Evolutionary conservation across 371 early-diverging fungal genomes (phyloP).

Genomic region (Coemansia sp.): DNA sequence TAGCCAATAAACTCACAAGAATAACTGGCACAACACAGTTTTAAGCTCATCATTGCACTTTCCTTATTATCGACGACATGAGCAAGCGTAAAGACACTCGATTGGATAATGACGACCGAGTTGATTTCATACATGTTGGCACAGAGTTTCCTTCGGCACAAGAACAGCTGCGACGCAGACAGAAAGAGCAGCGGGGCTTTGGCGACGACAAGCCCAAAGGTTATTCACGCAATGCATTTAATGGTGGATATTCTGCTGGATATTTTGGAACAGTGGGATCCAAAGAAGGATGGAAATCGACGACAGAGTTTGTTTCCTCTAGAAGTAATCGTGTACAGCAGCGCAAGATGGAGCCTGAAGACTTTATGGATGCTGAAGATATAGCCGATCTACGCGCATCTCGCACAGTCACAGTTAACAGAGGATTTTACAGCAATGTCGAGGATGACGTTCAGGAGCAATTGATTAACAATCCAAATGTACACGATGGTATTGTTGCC

Average conservation of each 20-base stretch:
- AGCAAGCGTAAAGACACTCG: conserved; percentile 9
- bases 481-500: conserved; percentile 6
- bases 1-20: not conserved
- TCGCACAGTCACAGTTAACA: not conserved
- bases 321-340: conserved; percentile 26
- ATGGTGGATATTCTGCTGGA: conserved; percentile 36
- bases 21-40: not conserved
- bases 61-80: conserved; percentile 8
- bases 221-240: conserved; percentile 26
- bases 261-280: conserved; percentile 39
- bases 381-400: conserved; percentile 26
- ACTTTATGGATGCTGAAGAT: conserved; percentile 52
- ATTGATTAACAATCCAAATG: not conserved
- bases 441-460: not conserved
- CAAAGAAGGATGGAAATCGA: conserved; percentile 43
- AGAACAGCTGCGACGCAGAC: not conserved
- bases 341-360: conserved; percentile 21
- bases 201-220: conserved; percentile 24
- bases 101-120: conserved; percentile 8
- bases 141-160: conserved; percentile 22
- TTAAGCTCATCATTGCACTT: not conserved
- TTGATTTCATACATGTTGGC: conserved; percentile 38
- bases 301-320: conserved; percentile 39
- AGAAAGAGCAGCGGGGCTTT: not conserved
- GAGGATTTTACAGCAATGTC: not conserved